Conservation (phyloP, 257 asterid species). For the Solanum arcanum region DNA sequence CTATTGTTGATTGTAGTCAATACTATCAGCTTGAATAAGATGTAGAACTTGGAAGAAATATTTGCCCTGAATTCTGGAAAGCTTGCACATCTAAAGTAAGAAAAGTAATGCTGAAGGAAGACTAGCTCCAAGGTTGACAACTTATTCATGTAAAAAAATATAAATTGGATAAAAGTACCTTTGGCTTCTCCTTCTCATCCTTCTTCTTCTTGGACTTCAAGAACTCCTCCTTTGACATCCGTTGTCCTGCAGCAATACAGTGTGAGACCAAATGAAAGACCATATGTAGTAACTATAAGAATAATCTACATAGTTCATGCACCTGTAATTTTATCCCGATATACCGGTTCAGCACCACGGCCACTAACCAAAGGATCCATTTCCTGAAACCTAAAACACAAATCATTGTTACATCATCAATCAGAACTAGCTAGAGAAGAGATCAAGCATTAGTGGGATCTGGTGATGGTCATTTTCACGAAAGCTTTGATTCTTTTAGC, state of each 20-base stretch:
- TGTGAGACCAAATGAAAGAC: neutral
- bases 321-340: conserved; percentile 86
- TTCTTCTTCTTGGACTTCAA: conserved; percentile 48
- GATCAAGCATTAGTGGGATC: neutral
- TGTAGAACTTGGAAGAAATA: neutral
- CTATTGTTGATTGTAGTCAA: neutral
- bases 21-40: neutral
- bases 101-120: neutral
- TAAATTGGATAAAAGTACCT: conserved; percentile 30
- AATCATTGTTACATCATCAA: neutral
- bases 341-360: conserved; percentile 59
- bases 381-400: conserved; percentile 43
- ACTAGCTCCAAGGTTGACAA: neutral
- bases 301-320: neutral
- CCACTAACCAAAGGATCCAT: conserved; percentile 84
- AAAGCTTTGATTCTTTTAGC: neutral
- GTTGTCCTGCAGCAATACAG: conserved; percentile 44
- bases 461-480: neutral
- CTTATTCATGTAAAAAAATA: neutral
- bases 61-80: neutral
- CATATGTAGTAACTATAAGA: neutral
- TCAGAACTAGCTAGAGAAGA: neutral
- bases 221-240: conserved; percentile 74
- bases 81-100: neutral
- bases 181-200: conserved; percentile 71